Evolutionary conservation across 2,329 filamentous ascomycete genomes (phyloP).

Genomic region (Gremmenia infestans): DNA sequence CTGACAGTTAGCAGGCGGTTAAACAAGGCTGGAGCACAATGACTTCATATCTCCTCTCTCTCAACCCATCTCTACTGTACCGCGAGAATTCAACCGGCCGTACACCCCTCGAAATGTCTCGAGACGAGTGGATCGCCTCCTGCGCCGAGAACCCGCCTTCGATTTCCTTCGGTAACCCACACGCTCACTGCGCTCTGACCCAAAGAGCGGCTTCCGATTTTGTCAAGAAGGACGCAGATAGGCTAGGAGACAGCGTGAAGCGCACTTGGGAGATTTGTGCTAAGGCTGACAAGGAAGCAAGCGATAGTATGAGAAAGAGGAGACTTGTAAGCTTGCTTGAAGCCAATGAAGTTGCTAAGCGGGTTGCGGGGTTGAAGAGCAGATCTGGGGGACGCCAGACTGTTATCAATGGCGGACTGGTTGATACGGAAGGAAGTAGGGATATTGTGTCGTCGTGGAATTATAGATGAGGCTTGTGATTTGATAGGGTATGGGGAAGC

Average conservation of each 20-base stretch:
- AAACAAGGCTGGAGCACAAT: constrained; percentile 19
- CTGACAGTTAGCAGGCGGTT: constrained; percentile 34
- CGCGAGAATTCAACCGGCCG: constrained; percentile 73
- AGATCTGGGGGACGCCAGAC: constrained; percentile 12
- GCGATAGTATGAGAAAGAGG: constrained; percentile 37
- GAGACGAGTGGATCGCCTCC: constrained; percentile 45
- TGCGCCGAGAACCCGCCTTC: constrained; percentile 16
- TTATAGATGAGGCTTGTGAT: too few relatives aligned
- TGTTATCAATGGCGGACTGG: constrained; percentile 20
- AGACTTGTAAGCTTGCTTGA: constrained; percentile 52
- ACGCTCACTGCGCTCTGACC: constrained; percentile 15
- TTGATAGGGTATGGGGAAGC: too few relatives aligned
- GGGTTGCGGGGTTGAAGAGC: constrained; percentile 26
- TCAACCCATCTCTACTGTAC: constrained; percentile 43
- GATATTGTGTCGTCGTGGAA: constrained; percentile 22
- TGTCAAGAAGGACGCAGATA: not conserved
- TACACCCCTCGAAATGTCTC: constrained; percentile 65
- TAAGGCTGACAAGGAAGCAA: constrained; percentile 21
- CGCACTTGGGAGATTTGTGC: constrained; percentile 36
- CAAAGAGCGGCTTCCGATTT: constrained; percentile 4
- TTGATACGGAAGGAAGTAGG: constrained; percentile 13
- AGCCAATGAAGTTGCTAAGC: constrained; percentile 55
- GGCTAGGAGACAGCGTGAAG: constrained; percentile 18
- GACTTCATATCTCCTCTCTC: constrained; percentile 20
- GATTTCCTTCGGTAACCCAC: constrained; percentile 15